A percentile compares a stretch with the other conserved stretches of the same genome.
Conservation (phyloP, 2,329 filamentous ascomycete species). For the Penicillium thymicola region DNA sequence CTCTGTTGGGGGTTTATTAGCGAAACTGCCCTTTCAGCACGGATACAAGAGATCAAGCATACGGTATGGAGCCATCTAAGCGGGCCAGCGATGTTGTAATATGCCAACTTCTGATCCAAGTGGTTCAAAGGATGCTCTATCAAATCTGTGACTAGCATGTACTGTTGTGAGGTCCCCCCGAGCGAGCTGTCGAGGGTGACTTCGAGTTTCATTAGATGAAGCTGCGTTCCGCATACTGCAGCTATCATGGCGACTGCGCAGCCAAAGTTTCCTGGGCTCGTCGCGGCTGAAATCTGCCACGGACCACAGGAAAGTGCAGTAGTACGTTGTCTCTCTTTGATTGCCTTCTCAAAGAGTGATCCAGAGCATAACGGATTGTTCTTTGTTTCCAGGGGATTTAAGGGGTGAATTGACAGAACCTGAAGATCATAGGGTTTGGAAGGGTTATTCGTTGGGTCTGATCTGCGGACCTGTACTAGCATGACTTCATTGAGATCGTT, state of each 20-base stretch:
- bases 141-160: conserved; percentile 12
- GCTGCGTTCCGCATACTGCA: conserved; percentile 26
- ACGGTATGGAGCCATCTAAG: conserved; percentile 33
- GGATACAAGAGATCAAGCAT: conserved; percentile 9
- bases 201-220: conserved; percentile 27
- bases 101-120: conserved; percentile 4
- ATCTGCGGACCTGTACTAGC: conserved; percentile 27
- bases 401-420: conserved; percentile 23
- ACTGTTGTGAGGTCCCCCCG: not conserved
- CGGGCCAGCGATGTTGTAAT: conserved; percentile 29
- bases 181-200: conserved; percentile 11
- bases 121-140: conserved; percentile 12
- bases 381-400: conserved; percentile 10
- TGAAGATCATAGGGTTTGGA: conserved; percentile 21
- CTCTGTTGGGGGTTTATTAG: conserved; percentile 20
- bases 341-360: conserved; percentile 31
- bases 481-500: conserved; percentile 42
- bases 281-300: conserved; percentile 24
- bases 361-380: conserved; percentile 19
- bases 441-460: conserved; percentile 1
- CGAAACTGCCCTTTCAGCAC: not conserved
- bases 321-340: conserved; percentile 26
- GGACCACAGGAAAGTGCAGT: conserved; percentile 32
- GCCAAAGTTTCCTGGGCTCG: not conserved
- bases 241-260: conserved; percentile 28